Evolutionary conservation across 331 rosid species (phyloP).

Genomic region (Pyracantha coccinea): DNA sequence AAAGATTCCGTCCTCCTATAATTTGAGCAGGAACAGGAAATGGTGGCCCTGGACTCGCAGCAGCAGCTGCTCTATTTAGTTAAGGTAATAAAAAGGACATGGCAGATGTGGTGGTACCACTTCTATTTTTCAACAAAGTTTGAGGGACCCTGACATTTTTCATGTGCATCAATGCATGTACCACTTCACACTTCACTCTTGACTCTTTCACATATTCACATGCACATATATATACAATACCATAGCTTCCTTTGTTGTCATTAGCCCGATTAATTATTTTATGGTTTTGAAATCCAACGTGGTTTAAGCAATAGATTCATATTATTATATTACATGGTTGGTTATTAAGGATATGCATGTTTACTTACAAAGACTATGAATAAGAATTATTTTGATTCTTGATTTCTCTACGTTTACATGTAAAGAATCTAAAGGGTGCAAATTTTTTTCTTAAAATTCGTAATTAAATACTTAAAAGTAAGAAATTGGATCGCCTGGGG

Average conservation of each 20-base stretch:
- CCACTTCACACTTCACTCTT: background rate
- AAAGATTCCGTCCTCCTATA: background rate
- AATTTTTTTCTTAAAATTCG: too few relatives aligned
- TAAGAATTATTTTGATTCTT: too few relatives aligned
- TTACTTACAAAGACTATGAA: too few relatives aligned
- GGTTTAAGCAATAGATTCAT: background rate
- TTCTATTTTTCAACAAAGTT: constrained; percentile 18
- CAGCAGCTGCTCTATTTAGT: background rate
- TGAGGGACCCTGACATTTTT: constrained; percentile 6
- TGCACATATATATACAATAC: background rate
- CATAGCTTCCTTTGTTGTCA: background rate
- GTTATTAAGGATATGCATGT: too few relatives aligned
- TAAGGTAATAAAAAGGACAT: constrained; percentile 16
- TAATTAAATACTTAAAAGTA: too few relatives aligned
- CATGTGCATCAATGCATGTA: background rate
- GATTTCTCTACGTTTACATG: too few relatives aligned
- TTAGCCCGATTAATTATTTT: background rate
- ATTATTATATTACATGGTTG: too few relatives aligned
- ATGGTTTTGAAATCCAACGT: background rate
- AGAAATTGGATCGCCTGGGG: too few relatives aligned
- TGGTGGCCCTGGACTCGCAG: background rate
- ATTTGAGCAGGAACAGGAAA: background rate
- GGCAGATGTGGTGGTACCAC: background rate
- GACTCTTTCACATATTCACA: background rate
- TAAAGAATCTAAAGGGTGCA: too few relatives aligned